These are phyloP conservation scores for Hyphopichia pseudoburtonii DNA, from an alignment of 1,139 yeast genomes.

Conservation along the genomic window DNA sequence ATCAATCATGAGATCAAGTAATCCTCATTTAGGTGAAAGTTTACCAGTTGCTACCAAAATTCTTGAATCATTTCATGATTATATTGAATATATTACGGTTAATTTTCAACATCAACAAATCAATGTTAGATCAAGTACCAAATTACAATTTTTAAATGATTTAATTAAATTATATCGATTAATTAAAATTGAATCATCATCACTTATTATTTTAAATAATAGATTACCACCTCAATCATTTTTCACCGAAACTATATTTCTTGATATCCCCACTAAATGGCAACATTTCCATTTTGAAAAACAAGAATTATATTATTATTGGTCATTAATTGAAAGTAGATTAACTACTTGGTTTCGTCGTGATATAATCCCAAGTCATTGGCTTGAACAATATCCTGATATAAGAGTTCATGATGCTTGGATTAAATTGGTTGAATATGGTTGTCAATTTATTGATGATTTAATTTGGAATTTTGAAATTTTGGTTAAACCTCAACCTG, in stretches of 20 bases:
- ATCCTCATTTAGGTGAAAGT: background rate
- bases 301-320: slow-evolving; percentile 1
- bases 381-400: background rate
- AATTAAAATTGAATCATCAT: background rate
- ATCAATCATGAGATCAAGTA: background rate
- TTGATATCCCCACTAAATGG: background rate
- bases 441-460: slow-evolving; percentile 1
- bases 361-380: background rate
- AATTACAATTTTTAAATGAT: background rate
- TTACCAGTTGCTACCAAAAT: background rate
- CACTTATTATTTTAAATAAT: background rate
- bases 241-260: background rate
- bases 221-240: background rate
- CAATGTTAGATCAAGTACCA: background rate
- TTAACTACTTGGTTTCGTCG: background rate
- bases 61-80: background rate
- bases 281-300: slow-evolving; percentile 2
- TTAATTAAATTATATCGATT: background rate
- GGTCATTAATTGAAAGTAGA: slow-evolving; percentile 1
- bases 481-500: too few species aligned
- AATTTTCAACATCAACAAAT: background rate
- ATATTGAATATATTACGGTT: background rate
- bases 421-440: background rate
- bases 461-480: background rate
- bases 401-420: background rate